Conservation (phyloP, 1,139 yeast genomes). For the Yamadazyma aaseri region DNA sequence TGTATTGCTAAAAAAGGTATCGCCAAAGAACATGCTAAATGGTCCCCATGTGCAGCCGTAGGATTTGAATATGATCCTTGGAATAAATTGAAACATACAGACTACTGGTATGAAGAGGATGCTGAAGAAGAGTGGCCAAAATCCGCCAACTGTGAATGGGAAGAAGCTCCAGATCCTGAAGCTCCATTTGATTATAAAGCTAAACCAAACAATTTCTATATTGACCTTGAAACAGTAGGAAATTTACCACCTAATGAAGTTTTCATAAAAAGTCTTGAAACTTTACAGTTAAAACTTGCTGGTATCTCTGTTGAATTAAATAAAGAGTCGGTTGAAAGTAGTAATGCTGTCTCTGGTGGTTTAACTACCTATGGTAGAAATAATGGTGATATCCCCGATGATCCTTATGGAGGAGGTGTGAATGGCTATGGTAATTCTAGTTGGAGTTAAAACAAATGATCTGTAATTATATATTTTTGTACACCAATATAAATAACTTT, state of each 20-base stretch:
- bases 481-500: neutral
- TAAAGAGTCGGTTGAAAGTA: conserved; percentile 53
- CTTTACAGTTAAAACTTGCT: conserved; percentile 87
- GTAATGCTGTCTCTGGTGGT: conserved; percentile 43
- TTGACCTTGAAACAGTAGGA: conserved; percentile 92
- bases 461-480: conserved; percentile 3
- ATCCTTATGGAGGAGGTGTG: conserved; percentile 43
- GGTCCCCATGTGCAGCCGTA: conserved; percentile 97
- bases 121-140: conserved; percentile 92
- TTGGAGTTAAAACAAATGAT: conserved; percentile 24
- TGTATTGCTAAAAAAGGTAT: conserved; percentile 98
- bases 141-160: conserved; percentile 88
- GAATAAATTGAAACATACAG: conserved; percentile 95
- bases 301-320: conserved; percentile 82
- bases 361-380: conserved; percentile 51
- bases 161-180: conserved; percentile 89
- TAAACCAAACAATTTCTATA: conserved; percentile 73
- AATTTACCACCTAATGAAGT: conserved; percentile 87
- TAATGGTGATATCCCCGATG: conserved; percentile 38
- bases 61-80: conserved; percentile 99
- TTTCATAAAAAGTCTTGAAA: conserved; percentile 76
- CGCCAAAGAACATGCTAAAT: conserved; percentile 96
- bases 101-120: conserved; percentile 92
- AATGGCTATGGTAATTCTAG: conserved; percentile 44
- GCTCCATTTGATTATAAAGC: conserved; percentile 87